A percentile compares a stretch with the other conserved stretches of the same genome.
These are phyloP conservation scores for Cryptococcus sp. DNA, from an alignment of 1,284 basidiomycete genomes.

Conservation along the genomic window DNA sequence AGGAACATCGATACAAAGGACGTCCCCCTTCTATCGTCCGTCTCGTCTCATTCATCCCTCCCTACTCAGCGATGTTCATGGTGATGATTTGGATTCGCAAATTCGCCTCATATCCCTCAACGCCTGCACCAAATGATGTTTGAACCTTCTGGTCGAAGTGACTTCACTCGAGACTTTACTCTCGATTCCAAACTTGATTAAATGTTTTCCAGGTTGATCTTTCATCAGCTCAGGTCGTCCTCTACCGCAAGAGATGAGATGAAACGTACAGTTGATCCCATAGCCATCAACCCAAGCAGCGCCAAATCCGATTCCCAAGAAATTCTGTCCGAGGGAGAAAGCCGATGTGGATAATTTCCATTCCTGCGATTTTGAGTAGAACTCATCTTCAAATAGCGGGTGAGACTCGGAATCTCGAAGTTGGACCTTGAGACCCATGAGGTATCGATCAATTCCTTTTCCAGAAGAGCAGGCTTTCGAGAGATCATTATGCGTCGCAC, in stretches of 20 bases:
- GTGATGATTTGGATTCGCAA: conserved; percentile 55
- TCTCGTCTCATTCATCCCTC: too few relatives aligned
- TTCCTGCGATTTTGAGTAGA: conserved; percentile 71
- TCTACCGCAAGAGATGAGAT: neutral
- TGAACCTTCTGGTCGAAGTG: conserved; percentile 71
- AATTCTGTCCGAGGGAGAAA: conserved; percentile 77
- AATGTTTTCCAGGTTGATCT: conserved; percentile 77
- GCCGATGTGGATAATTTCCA: conserved; percentile 94
- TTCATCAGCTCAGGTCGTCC: neutral
- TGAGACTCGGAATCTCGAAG: conserved; percentile 52
- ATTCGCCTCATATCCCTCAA: conserved; percentile 67
- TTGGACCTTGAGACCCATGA: conserved; percentile 76
- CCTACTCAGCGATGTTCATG: too few relatives aligned
- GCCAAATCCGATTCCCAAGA: conserved; percentile 89
- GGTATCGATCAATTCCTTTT: conserved; percentile 83
- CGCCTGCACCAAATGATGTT: conserved; percentile 62
- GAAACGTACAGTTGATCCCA: conserved; percentile 77
- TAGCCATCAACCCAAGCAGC: conserved; percentile 76
- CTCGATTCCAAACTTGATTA: conserved; percentile 93
- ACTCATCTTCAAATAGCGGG: conserved; percentile 67
- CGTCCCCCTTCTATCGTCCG: too few relatives aligned
- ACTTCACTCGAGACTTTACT: conserved; percentile 68
- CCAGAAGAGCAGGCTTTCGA: conserved; percentile 79
- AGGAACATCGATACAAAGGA: too few relatives aligned
- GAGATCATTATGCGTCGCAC: conserved; percentile 67